phyloP scores from a whole-genome alignment of 176 grass and related monocot species.

The Cenchrus fungigraminus region DNA sequence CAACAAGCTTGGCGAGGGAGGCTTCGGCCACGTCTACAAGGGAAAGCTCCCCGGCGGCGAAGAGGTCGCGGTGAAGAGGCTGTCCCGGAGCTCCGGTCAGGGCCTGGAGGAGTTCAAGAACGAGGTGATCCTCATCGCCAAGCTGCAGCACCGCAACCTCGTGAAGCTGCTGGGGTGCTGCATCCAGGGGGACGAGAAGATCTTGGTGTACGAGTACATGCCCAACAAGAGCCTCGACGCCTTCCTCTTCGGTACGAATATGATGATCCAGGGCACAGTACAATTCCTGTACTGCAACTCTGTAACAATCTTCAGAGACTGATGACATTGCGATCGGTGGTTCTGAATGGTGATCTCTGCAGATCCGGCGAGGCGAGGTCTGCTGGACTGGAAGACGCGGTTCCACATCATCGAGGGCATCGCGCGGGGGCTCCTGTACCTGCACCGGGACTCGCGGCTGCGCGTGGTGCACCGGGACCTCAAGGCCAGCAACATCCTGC shows the following conservation, averaged over 20 bases:
- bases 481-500: constrained; percentile 77
- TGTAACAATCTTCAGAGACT: too few species aligned
- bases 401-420: too few species aligned
- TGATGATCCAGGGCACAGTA: background rate
- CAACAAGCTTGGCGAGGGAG: constrained; percentile 88
- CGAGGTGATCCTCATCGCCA: constrained; percentile 66
- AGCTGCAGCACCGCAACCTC: constrained; percentile 76
- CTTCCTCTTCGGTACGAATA: constrained; percentile 65
- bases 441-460: too few species aligned
- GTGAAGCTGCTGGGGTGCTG: constrained; percentile 64
- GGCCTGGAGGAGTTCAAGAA: constrained; percentile 74
- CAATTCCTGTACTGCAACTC: fast-evolving
- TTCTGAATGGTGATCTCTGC: background rate
- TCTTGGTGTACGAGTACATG: constrained; percentile 80
- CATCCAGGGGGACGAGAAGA: constrained; percentile 68
- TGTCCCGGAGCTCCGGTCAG: constrained; percentile 63
- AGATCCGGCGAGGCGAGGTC: constrained; percentile 45
- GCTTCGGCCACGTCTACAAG: constrained; percentile 94
- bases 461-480: background rate
- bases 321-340: too few species aligned
- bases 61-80: constrained; percentile 70
- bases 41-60: constrained; percentile 18
- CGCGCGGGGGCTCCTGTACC: too few species aligned
- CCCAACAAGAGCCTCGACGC: constrained; percentile 74
- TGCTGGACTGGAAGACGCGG: too few species aligned